Conservation (phyloP, 2,329 filamentous ascomycete genomes). For the Dactylonectria macrodidyma region DNA sequence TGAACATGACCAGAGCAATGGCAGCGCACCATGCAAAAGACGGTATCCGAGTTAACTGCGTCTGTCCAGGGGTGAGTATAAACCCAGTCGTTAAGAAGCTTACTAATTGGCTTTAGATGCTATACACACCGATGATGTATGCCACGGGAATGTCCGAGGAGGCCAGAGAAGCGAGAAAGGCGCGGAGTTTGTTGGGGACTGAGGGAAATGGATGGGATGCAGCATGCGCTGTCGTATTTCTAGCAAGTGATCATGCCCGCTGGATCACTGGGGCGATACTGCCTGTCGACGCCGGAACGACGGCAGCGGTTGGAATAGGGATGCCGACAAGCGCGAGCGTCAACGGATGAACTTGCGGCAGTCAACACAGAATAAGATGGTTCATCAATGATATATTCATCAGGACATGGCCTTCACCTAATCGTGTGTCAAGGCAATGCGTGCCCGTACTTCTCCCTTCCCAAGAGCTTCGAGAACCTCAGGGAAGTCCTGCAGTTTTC, state of each 20-base stretch:
- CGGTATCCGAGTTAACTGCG: slow-evolving; percentile 65
- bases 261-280: slow-evolving; percentile 61
- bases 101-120: slow-evolving; percentile 51
- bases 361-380: neutral
- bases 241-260: slow-evolving; percentile 57
- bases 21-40: slow-evolving; percentile 64
- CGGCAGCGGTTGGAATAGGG: slow-evolving; percentile 41
- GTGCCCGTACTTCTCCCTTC: slow-evolving; percentile 23
- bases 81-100: rapidly evolving
- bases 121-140: slow-evolving; percentile 65
- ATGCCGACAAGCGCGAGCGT: slow-evolving; percentile 47
- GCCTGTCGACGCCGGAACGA: slow-evolving; percentile 60
- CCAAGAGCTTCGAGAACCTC: slow-evolving; percentile 23
- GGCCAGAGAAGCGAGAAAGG: slow-evolving; percentile 54
- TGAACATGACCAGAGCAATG: slow-evolving; percentile 68
- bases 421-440: slow-evolving; percentile 27
- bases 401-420: neutral
- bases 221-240: slow-evolving; percentile 56
- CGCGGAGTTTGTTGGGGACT: slow-evolving; percentile 57
- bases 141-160: slow-evolving; percentile 58
- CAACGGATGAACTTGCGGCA: slow-evolving; percentile 35
- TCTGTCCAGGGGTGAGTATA: slow-evolving; percentile 56
- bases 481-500: slow-evolving; percentile 35
- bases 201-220: slow-evolving; percentile 62
- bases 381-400: neutral